Evolutionary conservation across 306 rosid genomes (phyloP).

Genomic region (Mimosa pudica): DNA sequence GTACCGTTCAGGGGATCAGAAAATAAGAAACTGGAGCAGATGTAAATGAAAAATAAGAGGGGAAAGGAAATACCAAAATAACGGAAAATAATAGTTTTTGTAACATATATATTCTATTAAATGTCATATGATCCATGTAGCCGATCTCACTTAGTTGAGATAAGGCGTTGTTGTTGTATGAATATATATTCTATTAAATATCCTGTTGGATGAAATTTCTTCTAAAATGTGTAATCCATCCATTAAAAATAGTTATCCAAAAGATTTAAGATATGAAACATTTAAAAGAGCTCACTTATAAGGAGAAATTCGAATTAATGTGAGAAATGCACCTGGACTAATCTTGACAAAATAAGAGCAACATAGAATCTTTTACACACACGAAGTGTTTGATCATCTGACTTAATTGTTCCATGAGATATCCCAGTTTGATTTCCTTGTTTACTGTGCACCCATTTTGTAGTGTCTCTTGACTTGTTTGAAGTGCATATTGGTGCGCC

Average conservation of each 20-base stretch:
- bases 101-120: not conserved
- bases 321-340: conserved; percentile 75
- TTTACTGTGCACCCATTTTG: conserved; percentile 46
- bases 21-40: not conserved
- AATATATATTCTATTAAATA: not conserved
- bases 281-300: not conserved
- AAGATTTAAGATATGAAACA: not conserved
- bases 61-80: not conserved
- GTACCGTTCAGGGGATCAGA: not conserved
- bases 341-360: conserved; percentile 89
- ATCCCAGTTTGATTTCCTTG: conserved; percentile 47
- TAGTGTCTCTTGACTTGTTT: conserved; percentile 54
- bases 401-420: conserved; percentile 40
- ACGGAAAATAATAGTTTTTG: not conserved
- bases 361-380: conserved; percentile 93
- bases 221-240: not conserved
- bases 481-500: conserved; percentile 75
- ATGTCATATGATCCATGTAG: not conserved
- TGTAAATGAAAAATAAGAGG: conserved; percentile 4
- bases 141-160: too few species aligned
- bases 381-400: conserved; percentile 77
- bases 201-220: not conserved
- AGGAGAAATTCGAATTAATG: conserved; percentile 29
- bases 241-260: not conserved
- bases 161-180: too few species aligned